These are phyloP conservation scores for Petunia secreta DNA, from an alignment of 257 asterid genomes.

Conservation along the genomic window DNA sequence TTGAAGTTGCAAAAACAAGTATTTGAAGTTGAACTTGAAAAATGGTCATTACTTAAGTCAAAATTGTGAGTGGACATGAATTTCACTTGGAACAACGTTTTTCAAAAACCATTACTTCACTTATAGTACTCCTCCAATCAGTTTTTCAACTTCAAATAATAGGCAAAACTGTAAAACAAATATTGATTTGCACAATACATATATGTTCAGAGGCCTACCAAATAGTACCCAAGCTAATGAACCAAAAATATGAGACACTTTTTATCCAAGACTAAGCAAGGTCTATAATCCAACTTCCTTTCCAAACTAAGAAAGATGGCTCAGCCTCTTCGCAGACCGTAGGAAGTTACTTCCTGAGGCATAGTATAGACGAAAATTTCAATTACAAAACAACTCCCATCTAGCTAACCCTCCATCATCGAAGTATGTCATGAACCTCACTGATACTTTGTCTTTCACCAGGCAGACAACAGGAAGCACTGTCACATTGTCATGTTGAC, in stretches of 20 bases:
- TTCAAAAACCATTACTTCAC: too few species aligned
- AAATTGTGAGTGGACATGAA: too few species aligned
- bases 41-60: too few species aligned
- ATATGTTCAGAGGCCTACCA: too few species aligned
- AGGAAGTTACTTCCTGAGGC: background rate
- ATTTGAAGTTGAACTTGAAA: too few species aligned
- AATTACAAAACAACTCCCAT: background rate
- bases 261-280: background rate
- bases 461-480: too few species aligned
- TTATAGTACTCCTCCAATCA: too few species aligned
- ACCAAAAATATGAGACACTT: background rate
- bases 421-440: background rate
- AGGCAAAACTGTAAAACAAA: too few species aligned
- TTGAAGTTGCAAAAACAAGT: too few species aligned
- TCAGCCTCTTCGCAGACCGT: background rate
- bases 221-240: background rate
- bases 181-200: too few species aligned
- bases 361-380: background rate
- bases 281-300: background rate
- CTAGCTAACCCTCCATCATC: background rate
- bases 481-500: background rate
- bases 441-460: background rate
- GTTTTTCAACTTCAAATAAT: too few species aligned
- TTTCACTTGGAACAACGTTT: too few species aligned
- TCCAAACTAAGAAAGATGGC: background rate